Percentiles rank a stretch among this genome's conserved stretches.
Conservation (phyloP, 2,329 filamentous ascomycete genomes). For the Cladosporium austrohemisphaericum region DNA sequence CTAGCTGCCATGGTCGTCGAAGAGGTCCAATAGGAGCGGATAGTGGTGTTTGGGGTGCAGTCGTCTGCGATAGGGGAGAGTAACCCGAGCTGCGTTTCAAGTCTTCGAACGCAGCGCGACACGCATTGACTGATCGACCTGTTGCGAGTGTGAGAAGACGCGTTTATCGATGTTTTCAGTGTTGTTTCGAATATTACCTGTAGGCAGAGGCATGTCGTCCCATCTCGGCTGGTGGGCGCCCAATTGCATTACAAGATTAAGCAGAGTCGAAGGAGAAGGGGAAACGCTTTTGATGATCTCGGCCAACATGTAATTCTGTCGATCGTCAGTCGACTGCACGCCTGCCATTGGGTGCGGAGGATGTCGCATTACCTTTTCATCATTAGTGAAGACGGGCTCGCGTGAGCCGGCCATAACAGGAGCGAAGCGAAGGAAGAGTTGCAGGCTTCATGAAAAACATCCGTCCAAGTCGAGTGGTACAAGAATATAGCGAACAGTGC, state of each 20-base stretch:
- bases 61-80: conserved; percentile 19
- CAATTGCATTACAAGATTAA: conserved; percentile 41
- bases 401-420: conserved; percentile 41
- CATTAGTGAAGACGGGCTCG: conserved; percentile 43
- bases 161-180: conserved; percentile 7
- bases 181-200: conserved; percentile 36
- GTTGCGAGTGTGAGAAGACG: conserved; percentile 12
- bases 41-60: conserved; percentile 26
- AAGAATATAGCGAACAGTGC: conserved; percentile 14
- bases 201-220: conserved; percentile 48
- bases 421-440: conserved; percentile 28
- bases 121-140: conserved; percentile 35
- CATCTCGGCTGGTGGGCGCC: conserved; percentile 44
- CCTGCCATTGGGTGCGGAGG: not conserved
- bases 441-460: conserved; percentile 28
- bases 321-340: conserved; percentile 9
- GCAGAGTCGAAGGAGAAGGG: conserved; percentile 42
- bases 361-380: conserved; percentile 41
- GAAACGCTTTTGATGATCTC: conserved; percentile 50
- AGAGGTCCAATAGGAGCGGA: conserved; percentile 22
- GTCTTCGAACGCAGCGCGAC: conserved; percentile 29
- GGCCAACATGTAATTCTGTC: conserved; percentile 43
- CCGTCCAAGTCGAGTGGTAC: conserved; percentile 24
- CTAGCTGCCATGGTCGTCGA: conserved; percentile 30
- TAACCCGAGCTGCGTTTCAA: conserved; percentile 20